Evolutionary conservation across 2,329 filamentous ascomycete genomes (phyloP).

Genomic region (Pestalotiopsis fici): DNA sequence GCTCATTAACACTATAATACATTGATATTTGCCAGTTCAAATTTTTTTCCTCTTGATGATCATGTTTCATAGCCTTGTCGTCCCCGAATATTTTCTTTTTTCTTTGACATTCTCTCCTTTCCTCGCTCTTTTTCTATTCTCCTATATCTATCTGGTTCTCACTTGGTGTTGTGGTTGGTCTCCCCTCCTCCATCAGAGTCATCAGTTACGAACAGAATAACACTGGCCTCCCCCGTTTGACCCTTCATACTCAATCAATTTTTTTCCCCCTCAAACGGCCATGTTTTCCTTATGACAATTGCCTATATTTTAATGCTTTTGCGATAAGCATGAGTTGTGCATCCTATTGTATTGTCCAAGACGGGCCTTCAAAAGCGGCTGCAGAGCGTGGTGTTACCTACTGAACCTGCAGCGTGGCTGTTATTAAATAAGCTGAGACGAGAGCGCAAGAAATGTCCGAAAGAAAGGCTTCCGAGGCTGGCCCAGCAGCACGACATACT

Average conservation of each 20-base stretch:
- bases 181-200: neutral
- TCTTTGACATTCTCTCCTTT: neutral
- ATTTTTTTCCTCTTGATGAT: neutral
- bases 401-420: constrained; percentile 3
- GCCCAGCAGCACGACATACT: constrained; percentile 40
- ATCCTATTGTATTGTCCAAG: neutral
- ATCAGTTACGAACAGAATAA: neutral
- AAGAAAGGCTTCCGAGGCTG: constrained; percentile 43
- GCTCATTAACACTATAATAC: constrained; percentile 5
- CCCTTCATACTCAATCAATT: neutral
- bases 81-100: neutral
- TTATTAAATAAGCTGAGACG: constrained; percentile 8
- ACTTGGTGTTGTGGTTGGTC: neutral
- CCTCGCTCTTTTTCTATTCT: neutral
- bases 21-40: constrained; percentile 4
- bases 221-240: neutral
- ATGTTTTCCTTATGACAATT: neutral
- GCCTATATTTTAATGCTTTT: neutral
- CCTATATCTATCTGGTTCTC: neutral
- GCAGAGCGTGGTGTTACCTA: constrained; percentile 11
- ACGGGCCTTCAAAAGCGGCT: constrained; percentile 3
- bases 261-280: neutral
- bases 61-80: constrained; percentile 6
- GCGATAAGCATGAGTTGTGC: constrained; percentile 6
- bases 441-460: constrained; percentile 38